Conservation (phyloP, 768 basidiomycete species). For the Xanthoconium stramineum region DNA sequence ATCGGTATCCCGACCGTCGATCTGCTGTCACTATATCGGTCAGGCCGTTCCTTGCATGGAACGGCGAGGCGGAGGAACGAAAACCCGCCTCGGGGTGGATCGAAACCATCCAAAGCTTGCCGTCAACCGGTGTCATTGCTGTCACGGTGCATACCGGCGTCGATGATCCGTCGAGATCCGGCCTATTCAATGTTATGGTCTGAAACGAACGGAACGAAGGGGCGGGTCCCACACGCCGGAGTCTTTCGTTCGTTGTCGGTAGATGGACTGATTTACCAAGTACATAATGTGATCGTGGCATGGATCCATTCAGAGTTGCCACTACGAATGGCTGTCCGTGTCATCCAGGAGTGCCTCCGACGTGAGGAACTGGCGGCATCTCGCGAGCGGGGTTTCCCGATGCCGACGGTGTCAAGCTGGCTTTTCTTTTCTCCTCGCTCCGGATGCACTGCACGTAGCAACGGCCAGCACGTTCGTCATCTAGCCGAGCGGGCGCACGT, state of each 20-base stretch:
- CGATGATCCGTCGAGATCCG: slow-evolving; percentile 7
- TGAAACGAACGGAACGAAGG: background rate
- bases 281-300: background rate
- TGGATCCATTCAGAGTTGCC: too few species aligned
- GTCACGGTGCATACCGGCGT: background rate
- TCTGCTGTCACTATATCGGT: background rate
- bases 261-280: background rate
- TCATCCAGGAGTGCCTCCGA: background rate
- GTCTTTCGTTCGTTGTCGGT: background rate
- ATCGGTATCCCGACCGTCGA: background rate
- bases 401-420: too few species aligned
- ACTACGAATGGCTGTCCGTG: too few species aligned
- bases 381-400: background rate
- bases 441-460: background rate
- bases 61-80: background rate
- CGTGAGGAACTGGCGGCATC: background rate
- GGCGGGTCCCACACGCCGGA: background rate
- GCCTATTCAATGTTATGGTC: background rate
- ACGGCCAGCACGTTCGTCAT: slow-evolving; percentile 3
- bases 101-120: too few species aligned
- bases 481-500: background rate
- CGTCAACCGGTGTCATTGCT: too few species aligned
- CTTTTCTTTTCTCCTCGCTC: background rate
- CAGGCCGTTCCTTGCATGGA: background rate
- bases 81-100: background rate